These are phyloP conservation scores for Herpotrichia juniperi DNA, from an alignment of 2,329 filamentous ascomycete species.

Conservation along the genomic window DNA sequence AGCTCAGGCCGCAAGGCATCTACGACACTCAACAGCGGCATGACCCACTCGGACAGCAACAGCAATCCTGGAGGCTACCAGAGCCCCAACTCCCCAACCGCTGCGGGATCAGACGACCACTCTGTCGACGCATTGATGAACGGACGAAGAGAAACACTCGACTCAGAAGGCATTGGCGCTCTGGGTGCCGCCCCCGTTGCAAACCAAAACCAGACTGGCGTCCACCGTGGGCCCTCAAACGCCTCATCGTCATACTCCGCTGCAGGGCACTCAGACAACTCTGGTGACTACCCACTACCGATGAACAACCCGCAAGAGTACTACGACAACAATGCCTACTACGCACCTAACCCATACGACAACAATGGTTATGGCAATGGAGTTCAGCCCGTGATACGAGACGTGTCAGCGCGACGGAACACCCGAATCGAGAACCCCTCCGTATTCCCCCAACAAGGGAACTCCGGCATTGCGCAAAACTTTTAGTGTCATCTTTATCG, in stretches of 20 bases:
- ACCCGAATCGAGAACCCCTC: constrained; percentile 92
- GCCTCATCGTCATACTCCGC: constrained; percentile 95
- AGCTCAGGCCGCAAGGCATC: constrained; percentile 77
- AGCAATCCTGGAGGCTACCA: constrained; percentile 61
- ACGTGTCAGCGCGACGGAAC: constrained; percentile 90
- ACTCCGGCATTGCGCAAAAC: constrained; percentile 94
- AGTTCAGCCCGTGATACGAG: constrained; percentile 82
- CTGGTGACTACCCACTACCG: constrained; percentile 60
- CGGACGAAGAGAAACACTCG: constrained; percentile 57
- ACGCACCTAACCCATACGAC: constrained; percentile 61
- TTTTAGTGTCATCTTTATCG: constrained; percentile 63
- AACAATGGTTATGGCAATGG: constrained; percentile 60
- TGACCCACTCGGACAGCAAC: constrained; percentile 72
- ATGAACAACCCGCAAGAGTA: constrained; percentile 56
- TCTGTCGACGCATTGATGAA: constrained; percentile 70
- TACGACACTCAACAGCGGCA: constrained; percentile 83
- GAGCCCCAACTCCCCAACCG: constrained; percentile 66
- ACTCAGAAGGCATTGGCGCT: constrained; percentile 82
- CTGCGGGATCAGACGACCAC: constrained; percentile 70
- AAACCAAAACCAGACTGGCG: constrained; percentile 66
- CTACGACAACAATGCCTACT: constrained; percentile 63
- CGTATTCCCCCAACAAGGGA: constrained; percentile 87
- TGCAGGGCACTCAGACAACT: constrained; percentile 72
- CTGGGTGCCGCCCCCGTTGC: constrained; percentile 73
- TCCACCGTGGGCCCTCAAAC: constrained; percentile 90